Conservation (phyloP, 805 yeast species). For the Hanseniaspora osmophila region DNA sequence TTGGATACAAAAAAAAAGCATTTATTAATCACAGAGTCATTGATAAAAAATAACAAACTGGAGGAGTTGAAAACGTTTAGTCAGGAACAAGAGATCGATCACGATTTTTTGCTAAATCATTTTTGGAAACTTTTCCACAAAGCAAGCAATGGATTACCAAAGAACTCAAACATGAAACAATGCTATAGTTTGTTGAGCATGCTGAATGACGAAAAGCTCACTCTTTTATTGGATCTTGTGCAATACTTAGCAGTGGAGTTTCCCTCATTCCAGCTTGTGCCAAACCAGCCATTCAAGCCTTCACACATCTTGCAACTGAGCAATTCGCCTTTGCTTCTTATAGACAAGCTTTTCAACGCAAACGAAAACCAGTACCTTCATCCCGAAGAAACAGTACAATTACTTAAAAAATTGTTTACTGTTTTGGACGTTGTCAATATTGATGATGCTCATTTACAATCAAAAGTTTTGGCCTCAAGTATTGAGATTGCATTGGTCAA, state of each 20-base stretch:
- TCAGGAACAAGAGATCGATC: constrained; percentile 2
- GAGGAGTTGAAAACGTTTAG: constrained; percentile 18
- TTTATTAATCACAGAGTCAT: constrained; percentile 7
- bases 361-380: constrained; percentile 39
- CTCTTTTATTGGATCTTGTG: constrained; percentile 15
- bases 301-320: constrained; percentile 21
- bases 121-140: constrained; percentile 31
- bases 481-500: constrained; percentile 56
- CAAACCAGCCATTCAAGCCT: constrained; percentile 28
- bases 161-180: constrained; percentile 27
- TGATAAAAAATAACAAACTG: constrained; percentile 15
- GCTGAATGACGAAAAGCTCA: constrained; percentile 6
- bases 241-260: constrained; percentile 18
- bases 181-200: constrained; percentile 20
- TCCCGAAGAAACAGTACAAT: constrained; percentile 26
- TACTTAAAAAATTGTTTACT: constrained; percentile 28
- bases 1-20: neutral
- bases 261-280: constrained; percentile 18
- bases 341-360: constrained; percentile 35
- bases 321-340: constrained; percentile 23
- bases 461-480: constrained; percentile 32
- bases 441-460: constrained; percentile 4
- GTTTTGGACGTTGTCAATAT: constrained; percentile 23
- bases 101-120: constrained; percentile 15
- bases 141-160: constrained; percentile 28